Evolutionary conservation across 2,329 filamentous ascomycete species (phyloP), one percentile per base, ranked within the genome.

Genomic region (Botryotinia globosa): DNA sequence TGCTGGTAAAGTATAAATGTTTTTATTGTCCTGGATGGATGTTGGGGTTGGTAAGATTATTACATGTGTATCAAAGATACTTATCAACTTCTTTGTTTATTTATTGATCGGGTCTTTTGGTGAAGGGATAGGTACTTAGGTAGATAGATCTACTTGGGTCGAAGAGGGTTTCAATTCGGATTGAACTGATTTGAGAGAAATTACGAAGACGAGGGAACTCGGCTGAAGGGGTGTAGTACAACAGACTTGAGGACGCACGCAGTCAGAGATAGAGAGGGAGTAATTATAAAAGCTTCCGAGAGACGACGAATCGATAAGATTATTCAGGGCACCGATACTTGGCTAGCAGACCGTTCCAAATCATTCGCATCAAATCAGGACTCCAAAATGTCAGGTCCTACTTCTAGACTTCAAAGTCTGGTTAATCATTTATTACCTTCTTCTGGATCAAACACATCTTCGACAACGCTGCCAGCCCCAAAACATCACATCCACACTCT

Each of bases 401-500:
- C 85, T 37, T 88, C 88, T 59, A 89, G 91, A 74, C 85, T 93
- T 72, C 83, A 84, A 73, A 87, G 84, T 86, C 51, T 84, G 83
- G 73, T 88, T 88, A 77, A 83, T 87, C 88, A 90, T 77, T 82
- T 90, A 54, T 77, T 82, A 42, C 81, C 82, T 44, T 81, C 82
- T 66, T 81, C 82, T 22, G 65, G 77, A 62, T 75, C 75, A 73
- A 14, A 44, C n/a, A 56, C 58, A 51, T 70, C 74, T 25, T 44
- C 58, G n/a, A 20, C 29, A 29, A 37, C 14, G 74, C 74, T 25
- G 71, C 74, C 42, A 69, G 69, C 25, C 71, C 77, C 6, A 39
- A 73, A 64, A 61, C 82, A 85, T 84, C 79, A 73, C 81, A 87
- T 92, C 78, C 92, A 95, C 82, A 89, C 91, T 25, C 88, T 98